phyloP scores from a whole-genome alignment of 139 green algal species.

The Raphidocelis subcapitata region DNA sequence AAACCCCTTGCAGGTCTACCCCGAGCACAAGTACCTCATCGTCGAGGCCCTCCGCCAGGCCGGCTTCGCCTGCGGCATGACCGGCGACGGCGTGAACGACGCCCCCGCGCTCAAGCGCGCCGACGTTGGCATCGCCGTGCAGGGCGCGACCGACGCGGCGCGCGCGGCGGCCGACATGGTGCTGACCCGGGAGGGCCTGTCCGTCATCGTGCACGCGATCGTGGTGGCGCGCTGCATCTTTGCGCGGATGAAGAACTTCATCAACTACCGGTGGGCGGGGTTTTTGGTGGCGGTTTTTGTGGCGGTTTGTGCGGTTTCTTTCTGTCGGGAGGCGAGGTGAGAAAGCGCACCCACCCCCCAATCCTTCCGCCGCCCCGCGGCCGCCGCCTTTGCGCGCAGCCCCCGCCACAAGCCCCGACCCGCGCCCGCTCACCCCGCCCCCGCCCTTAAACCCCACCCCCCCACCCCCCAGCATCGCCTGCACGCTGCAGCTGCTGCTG shows the following conservation, averaged over 20 bases:
- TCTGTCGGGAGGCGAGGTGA: too few species aligned
- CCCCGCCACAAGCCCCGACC: too few species aligned
- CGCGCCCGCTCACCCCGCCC: too few species aligned
- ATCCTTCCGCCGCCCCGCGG: too few species aligned
- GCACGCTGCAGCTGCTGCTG: constrained; percentile 77
- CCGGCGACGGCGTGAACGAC: constrained; percentile 92
- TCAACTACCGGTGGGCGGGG: constrained; percentile 66
- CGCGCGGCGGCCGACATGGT: constrained; percentile 89
- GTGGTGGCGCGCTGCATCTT: constrained; percentile 77
- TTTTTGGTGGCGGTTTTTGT: too few species aligned
- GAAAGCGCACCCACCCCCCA: too few species aligned
- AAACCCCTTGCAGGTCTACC: constrained; percentile 21
- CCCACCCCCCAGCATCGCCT: constrained; percentile 35
- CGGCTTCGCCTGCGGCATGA: constrained; percentile 83
- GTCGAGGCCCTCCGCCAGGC: constrained; percentile 72
- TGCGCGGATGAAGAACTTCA: constrained; percentile 83
- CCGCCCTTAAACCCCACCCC: too few species aligned
- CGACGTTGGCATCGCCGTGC: constrained; percentile 86
- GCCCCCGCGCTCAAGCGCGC: constrained; percentile 80
- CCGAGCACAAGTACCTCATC: constrained; percentile 66
- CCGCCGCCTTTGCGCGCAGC: too few species aligned
- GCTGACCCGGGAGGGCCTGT: constrained; percentile 79
- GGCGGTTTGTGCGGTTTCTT: too few species aligned
- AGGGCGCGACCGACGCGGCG: constrained; percentile 80
- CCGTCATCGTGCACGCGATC: constrained; percentile 77